A percentile compares a stretch with the other conserved stretches of the same genome.
Evolutionary conservation across 208 protist species (phyloP).

Genomic region (Zelonia costaricensis): DNA sequence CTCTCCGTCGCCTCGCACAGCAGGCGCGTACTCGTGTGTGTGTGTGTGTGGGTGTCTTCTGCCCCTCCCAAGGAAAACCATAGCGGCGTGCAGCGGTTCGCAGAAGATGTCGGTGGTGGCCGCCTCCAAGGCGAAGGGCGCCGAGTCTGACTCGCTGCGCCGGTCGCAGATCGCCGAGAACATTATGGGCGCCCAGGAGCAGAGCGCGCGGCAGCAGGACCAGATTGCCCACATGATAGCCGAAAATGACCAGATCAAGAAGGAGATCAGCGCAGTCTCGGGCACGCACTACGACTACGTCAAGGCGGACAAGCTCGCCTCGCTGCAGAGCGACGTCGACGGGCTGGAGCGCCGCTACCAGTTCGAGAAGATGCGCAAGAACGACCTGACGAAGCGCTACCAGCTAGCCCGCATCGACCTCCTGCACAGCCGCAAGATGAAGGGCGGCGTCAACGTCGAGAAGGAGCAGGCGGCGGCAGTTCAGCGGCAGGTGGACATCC

Average conservation of each 20-base stretch:
- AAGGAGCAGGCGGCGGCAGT: slow-evolving; percentile 89
- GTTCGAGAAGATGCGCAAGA: slow-evolving; percentile 93
- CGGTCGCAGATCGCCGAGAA: slow-evolving; percentile 60
- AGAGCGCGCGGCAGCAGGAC: slow-evolving; percentile 75
- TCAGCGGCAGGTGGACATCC: slow-evolving; percentile 92
- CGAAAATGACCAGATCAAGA: slow-evolving; percentile 90
- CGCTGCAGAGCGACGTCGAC: slow-evolving; percentile 85
- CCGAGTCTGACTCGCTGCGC: slow-evolving; percentile 47
- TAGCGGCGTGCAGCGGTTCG: too few relatives aligned
- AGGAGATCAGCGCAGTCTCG: slow-evolving; percentile 76
- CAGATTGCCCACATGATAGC: slow-evolving; percentile 67
- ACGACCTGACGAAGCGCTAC: slow-evolving; percentile 86
- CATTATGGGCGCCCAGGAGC: slow-evolving; percentile 61
- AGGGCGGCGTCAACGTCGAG: slow-evolving; percentile 91
- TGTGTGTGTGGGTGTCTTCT: too few relatives aligned
- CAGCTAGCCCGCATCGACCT: slow-evolving; percentile 87
- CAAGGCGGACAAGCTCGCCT: slow-evolving; percentile 87
- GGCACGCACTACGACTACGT: slow-evolving; percentile 83
- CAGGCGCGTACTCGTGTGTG: too few relatives aligned
- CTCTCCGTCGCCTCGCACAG: too few relatives aligned
- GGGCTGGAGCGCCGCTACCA: slow-evolving; percentile 87
- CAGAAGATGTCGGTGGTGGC: slow-evolving; percentile 24
- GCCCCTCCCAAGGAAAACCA: too few relatives aligned
- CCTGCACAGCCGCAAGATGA: slow-evolving; percentile 81
- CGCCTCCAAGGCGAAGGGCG: slow-evolving; percentile 17